phyloP scores from a whole-genome alignment of 2,329 filamentous ascomycete species.

The Talaromyces funiculosus region DNA sequence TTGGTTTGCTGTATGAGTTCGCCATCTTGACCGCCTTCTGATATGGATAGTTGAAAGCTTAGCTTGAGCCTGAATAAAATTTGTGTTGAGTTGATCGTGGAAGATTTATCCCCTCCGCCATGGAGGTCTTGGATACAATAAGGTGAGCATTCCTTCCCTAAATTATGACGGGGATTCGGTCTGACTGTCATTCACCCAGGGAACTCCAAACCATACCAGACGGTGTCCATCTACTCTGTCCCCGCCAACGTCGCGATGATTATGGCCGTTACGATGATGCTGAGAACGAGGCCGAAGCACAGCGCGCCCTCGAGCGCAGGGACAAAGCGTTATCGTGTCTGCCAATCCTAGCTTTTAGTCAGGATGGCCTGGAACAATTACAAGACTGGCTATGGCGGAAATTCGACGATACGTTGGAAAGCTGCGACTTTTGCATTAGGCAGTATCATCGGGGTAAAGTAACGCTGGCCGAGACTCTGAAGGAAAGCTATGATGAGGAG shows the following conservation, averaged over 20 bases:
- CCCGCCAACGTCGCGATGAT: constrained; percentile 59
- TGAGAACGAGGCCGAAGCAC: constrained; percentile 46
- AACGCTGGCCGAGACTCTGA: constrained; percentile 56
- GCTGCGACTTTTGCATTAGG: constrained; percentile 65
- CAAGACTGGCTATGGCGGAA: constrained; percentile 54
- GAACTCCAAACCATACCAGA: constrained; percentile 41
- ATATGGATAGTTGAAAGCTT: not conserved
- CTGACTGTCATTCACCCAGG: constrained; percentile 20
- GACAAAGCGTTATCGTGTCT: constrained; percentile 62
- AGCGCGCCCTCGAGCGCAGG: constrained; percentile 52
- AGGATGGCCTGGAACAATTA: constrained; percentile 55
- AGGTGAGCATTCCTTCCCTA: constrained; percentile 26
- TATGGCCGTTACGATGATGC: constrained; percentile 58
- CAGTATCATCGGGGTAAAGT: constrained; percentile 68
- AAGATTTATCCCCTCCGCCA: constrained; percentile 16
- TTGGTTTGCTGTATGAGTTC: too few relatives aligned
- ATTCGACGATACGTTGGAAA: constrained; percentile 55
- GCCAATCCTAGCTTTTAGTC: constrained; percentile 62
- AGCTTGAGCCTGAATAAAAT: not conserved
- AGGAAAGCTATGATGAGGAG: constrained; percentile 49
- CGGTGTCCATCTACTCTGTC: constrained; percentile 62
- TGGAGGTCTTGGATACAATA: constrained; percentile 40
- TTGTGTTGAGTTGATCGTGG: not conserved
- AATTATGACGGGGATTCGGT: not conserved
- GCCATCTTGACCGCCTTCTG: not conserved